Conservation (phyloP, 2,329 filamentous ascomycete species). For the Aureobasidium sp. region DNA sequence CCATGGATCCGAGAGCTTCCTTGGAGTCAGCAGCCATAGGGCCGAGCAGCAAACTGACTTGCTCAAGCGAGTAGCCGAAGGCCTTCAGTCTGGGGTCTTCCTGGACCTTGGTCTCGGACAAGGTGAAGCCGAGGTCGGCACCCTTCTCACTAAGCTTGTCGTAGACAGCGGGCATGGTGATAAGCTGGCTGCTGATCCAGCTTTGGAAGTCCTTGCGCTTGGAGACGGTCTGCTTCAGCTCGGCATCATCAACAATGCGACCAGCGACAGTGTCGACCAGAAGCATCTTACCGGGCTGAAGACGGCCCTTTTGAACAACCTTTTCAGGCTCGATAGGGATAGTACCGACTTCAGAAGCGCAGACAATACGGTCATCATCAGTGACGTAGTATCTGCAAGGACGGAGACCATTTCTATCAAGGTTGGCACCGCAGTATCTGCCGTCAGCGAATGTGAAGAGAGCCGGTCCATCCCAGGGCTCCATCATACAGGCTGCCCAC, state of each 20-base stretch:
- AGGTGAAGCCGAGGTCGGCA: constrained; percentile 58
- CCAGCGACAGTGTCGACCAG: constrained; percentile 86
- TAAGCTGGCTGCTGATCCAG: constrained; percentile 80
- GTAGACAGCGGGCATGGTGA: constrained; percentile 71
- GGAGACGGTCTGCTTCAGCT: constrained; percentile 85
- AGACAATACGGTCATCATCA: constrained; percentile 94
- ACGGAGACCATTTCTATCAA: constrained; percentile 90
- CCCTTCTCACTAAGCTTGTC: constrained; percentile 53
- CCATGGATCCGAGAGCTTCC: constrained; percentile 95
- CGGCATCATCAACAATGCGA: constrained; percentile 87
- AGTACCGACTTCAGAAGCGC: constrained; percentile 91
- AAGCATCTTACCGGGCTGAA: constrained; percentile 93
- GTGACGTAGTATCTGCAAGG: constrained; percentile 97
- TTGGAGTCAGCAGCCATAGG: constrained; percentile 98
- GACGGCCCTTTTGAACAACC: constrained; percentile 84
- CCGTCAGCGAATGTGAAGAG: constrained; percentile 97
- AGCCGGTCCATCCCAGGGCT: constrained; percentile 95
- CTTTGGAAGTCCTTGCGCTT: constrained; percentile 77
- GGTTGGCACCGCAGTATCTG: constrained; percentile 91
- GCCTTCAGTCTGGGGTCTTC: constrained; percentile 77
- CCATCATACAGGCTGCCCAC: constrained; percentile 98
- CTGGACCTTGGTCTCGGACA: constrained; percentile 66
- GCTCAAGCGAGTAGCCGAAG: constrained; percentile 92
- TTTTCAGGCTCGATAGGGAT: constrained; percentile 85
- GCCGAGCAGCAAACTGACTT: constrained; percentile 82